Percentiles rank a stretch among this genome's conserved stretches.
phyloP scores from a whole-genome alignment of 78 protist species.

The Dictyostelium brefeldianum region DNA sequence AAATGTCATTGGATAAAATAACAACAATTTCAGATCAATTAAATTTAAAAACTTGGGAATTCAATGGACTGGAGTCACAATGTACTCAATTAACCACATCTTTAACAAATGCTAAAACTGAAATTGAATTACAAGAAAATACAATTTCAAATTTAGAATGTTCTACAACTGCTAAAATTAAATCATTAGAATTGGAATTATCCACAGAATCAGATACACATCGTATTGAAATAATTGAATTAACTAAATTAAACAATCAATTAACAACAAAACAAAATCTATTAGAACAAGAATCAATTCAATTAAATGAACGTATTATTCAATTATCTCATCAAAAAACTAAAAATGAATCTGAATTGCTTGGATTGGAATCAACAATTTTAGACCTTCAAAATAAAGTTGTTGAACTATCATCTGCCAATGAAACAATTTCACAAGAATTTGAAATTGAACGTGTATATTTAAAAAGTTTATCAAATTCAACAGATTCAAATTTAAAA shows the following conservation, averaged over 20 bases:
- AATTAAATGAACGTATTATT: neutral
- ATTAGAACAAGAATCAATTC: neutral
- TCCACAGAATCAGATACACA: neutral
- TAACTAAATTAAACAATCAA: neutral
- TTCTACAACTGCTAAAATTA: neutral
- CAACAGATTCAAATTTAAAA: neutral
- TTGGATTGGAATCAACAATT: neutral
- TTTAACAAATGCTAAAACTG: neutral
- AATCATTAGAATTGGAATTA: neutral
- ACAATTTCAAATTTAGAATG: neutral
- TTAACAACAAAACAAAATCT: neutral
- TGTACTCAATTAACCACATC: neutral
- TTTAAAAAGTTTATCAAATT: neutral
- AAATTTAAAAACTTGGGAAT: neutral
- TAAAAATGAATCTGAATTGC: constrained; percentile 4
- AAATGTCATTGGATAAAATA: neutral
- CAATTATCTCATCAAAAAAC: neutral
- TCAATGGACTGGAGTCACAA: neutral
- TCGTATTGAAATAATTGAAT: neutral
- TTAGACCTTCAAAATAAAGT: neutral
- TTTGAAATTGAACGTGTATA: constrained; percentile 6
- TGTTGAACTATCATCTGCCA: neutral
- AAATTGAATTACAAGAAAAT: neutral
- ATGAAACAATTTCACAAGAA: neutral
- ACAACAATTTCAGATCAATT: neutral